phyloP scores from a whole-genome alignment of 225 moss, liverwort and hornwort genomes.

The Thuidium tamariscinum region DNA sequence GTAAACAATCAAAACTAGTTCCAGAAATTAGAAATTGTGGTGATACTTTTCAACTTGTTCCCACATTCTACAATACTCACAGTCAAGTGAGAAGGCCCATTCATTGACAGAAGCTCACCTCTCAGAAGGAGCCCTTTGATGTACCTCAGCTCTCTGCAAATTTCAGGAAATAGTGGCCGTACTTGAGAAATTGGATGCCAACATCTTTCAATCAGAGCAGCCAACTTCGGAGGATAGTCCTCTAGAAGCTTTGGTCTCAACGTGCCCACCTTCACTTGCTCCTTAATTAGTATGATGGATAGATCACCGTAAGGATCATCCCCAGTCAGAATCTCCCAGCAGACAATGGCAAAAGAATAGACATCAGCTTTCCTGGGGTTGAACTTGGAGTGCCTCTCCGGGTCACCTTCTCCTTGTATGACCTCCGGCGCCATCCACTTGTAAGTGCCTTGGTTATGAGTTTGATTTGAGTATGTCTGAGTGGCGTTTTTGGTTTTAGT shows the following conservation, averaged over 20 bases:
- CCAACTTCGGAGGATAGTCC: not conserved
- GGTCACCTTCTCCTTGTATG: not conserved
- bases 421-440: not conserved
- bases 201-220: not conserved
- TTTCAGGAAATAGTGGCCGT: not conserved
- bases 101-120: not conserved
- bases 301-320: not conserved
- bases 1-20: not conserved
- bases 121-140: not conserved
- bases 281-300: fast-evolving
- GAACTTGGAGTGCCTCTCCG: not conserved
- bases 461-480: not conserved
- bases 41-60: not conserved
- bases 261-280: not conserved
- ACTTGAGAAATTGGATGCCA: not conserved
- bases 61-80: not conserved
- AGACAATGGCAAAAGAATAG: not conserved
- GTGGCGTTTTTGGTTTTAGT: not conserved
- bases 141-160: not conserved
- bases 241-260: not conserved
- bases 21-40: not conserved
- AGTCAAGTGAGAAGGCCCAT: not conserved
- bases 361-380: not conserved
- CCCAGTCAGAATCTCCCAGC: not conserved
- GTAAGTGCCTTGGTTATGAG: fast-evolving